Conservation (phyloP, 306 rosid genomes). For the Carpinus viminea region DNA sequence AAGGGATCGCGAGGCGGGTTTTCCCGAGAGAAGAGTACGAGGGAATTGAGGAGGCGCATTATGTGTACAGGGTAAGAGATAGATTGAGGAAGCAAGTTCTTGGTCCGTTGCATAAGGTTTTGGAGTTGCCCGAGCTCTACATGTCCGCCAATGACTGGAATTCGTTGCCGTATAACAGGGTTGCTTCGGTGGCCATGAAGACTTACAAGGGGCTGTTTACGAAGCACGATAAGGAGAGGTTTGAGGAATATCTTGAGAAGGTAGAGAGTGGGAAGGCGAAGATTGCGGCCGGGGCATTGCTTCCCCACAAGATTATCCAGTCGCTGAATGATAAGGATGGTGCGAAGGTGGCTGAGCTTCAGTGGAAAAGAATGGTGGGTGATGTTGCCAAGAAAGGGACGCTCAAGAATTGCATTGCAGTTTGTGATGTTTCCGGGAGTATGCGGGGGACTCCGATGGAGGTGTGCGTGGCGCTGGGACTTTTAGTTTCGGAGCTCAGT, state of each 20-base stretch:
- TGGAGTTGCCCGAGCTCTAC: slow-evolving; percentile 19
- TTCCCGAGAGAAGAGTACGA: slow-evolving; percentile 3
- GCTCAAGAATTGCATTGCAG: slow-evolving; percentile 37
- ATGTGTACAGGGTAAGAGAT: slow-evolving; percentile 6
- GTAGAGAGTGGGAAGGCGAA: slow-evolving; percentile 31
- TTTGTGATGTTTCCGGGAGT: slow-evolving; percentile 44
- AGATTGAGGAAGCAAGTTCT: slow-evolving; percentile 14
- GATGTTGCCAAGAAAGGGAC: slow-evolving; percentile 35
- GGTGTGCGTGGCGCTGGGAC: slow-evolving; percentile 39
- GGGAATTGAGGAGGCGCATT: slow-evolving; percentile 1
- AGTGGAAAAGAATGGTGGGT: slow-evolving; percentile 41
- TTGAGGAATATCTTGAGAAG: slow-evolving; percentile 20
- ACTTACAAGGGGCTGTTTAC: slow-evolving; percentile 19
- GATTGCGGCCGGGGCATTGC: slow-evolving; percentile 47
- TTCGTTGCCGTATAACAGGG: slow-evolving; percentile 25
- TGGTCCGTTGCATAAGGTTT: slow-evolving; percentile 8
- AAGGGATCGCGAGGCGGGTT: slow-evolving; percentile 22
- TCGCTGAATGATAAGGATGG: slow-evolving; percentile 12
- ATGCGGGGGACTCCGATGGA: slow-evolving; percentile 34
- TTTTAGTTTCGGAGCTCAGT: slow-evolving; percentile 39
- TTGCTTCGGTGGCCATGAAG: slow-evolving; percentile 45
- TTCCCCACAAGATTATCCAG: slow-evolving; percentile 40
- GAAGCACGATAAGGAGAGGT: slow-evolving; percentile 38
- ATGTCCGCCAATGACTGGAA: slow-evolving; percentile 19
- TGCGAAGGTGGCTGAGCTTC: slow-evolving; percentile 35